Base-by-base conservation (phyloP, 1,284 basidiomycete genomes). In the Cutaneotrichosporon sp. region DNA sequence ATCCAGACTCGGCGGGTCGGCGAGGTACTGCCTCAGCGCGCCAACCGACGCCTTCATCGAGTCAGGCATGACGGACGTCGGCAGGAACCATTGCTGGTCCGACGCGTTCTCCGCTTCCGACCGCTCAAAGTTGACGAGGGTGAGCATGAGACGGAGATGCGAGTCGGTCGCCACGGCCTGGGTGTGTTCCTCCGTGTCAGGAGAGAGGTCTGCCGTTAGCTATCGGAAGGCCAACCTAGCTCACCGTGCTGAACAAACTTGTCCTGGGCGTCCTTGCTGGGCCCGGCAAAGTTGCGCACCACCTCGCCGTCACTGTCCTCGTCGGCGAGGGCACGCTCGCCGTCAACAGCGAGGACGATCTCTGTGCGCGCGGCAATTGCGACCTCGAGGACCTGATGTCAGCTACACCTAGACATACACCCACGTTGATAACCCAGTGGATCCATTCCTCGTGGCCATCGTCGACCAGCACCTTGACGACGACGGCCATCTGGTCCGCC, bases 401-500 rank as follows among this genome's bases (percentile, higher is more conserved):
- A 65, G 54, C 37, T 33, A 13, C 17, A 20, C 21, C 35, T 8
- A 15, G 36, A 1, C 2, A 48, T 12, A 35, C 44, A 64, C 85
- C 64, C 67, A 89, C 90, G 68, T 87, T 82, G 62, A 84, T 84
- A 46, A 85, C 80, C 88, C 90, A 91, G 52, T 84, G 80, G 36
- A 94, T 80, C 46, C 90, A 77, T 34, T 80, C 78, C 53, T 76
- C 72, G 62, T 86, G 78, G 8, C 79, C 83, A 15, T 80, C 80
- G 44, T 90, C 86, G 4, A 85, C 75, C 15, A 97, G 79, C 45
- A 83, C 80, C 38, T 83, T 83, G 57, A 96, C 81, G 5, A 84
- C 84, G 59, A 94, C 89, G 8, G 87, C 91, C 50, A 97, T 79
- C 72, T 94, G 84, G 68, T 94, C 86, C 63, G 84, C 90, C 84